Base-by-base conservation (phyloP, 2,329 filamentous ascomycete species). In the Fonsecaea nubica region DNA sequence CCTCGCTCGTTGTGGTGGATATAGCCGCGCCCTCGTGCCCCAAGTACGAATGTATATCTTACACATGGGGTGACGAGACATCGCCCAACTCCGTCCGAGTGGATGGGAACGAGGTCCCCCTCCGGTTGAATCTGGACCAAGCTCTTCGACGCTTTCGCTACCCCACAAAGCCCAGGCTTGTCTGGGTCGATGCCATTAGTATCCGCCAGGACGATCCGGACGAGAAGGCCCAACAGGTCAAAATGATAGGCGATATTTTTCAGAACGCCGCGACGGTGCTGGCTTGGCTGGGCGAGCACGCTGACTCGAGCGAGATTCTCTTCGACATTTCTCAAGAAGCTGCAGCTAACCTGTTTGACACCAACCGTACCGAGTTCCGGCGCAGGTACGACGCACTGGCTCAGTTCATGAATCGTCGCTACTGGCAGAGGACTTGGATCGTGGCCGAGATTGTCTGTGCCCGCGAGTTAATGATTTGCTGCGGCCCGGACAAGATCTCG, bases 391-490 rank as follows among this genome's bases (percentile, higher is more conserved):
- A 55, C 53, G 13, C 53, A 15, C 35, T 55, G 53, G 53, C 32
- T 30, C 18, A 8, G 3, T 55, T 55, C 30, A 18, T 55, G 35
- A 18, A 36, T 10, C 53, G 53, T 55, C 53, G 53, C 15, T 55
- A 55, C 53, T 55, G 53, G 53, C 53, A 55, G 2, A 15, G 53
- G 30, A 55, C 53, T 10, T 55, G 53, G 53, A 55, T 55, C 9
- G 53, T 55, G 15, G 53, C 53, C 1, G 53, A 55, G 35, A 55
- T 55, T 15, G 35, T 55, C 30, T 55, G 53, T 30, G 53, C 53
- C 30, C 53, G 53, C 10, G 53, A 55, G 53, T 25, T 55, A 13
- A 10, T 55, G 6, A 55, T 55, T n/a, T 55, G 53, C 53, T 55
- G 53, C 12, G 53, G 30, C 8, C 13, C 53, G 8, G 30, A 55